Evolutionary conservation across 768 basidiomycete genomes (phyloP).

Genomic region (Asterophora lycoperdoides): DNA sequence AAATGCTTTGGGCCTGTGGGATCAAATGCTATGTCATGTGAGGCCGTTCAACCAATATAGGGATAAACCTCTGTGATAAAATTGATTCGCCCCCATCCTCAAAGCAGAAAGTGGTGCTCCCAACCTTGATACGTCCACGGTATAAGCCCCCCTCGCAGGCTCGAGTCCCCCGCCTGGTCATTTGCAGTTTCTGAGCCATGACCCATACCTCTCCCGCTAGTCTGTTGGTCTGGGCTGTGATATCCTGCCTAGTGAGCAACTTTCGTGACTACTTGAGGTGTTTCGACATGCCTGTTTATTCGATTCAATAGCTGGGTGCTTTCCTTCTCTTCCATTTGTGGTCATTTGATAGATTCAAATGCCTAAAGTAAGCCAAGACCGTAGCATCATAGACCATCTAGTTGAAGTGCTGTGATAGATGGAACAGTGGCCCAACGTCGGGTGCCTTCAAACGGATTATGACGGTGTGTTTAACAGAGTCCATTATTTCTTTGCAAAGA

Average conservation of each 20-base stretch:
- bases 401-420: slow-evolving; percentile 35
- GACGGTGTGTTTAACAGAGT: slow-evolving; percentile 51
- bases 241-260: slow-evolving; percentile 49
- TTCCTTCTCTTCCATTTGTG: slow-evolving; percentile 74
- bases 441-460: slow-evolving; percentile 84
- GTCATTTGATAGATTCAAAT: slow-evolving; percentile 77
- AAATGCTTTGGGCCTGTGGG: not conserved
- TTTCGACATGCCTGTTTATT: not conserved
- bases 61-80: not conserved
- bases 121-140: slow-evolving; percentile 2
- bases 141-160: slow-evolving; percentile 18
- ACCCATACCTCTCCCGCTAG: slow-evolving; percentile 59
- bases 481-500: not conserved
- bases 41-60: slow-evolving; percentile 7
- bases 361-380: slow-evolving; percentile 47
- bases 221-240: slow-evolving; percentile 59
- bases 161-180: slow-evolving; percentile 18
- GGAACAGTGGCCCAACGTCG: slow-evolving; percentile 60
- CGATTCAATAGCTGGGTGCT: slow-evolving; percentile 41
- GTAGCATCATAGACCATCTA: not conserved
- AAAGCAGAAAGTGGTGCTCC: slow-evolving; percentile 1
- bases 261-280: not conserved
- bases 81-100: not conserved
- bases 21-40: slow-evolving; percentile 11
- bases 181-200: slow-evolving; percentile 34